Percentiles rank a stretch among this genome's conserved stretches.
Conservation (phyloP, 257 asterid genomes). For the Gardenia jasminoides region DNA sequence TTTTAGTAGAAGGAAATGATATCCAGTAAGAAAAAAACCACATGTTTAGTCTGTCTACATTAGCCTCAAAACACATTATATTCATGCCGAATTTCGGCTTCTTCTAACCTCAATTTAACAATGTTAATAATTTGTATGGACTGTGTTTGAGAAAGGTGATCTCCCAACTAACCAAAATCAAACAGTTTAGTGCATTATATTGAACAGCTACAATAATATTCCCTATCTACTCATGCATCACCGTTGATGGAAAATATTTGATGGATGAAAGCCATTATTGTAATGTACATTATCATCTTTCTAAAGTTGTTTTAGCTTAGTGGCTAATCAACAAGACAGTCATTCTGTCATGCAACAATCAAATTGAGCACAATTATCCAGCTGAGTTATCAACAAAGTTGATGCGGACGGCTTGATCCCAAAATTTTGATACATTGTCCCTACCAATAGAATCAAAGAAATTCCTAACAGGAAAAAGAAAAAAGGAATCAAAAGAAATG, state of each 20-base stretch:
- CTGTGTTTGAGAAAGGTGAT: background rate
- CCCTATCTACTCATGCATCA: no score
- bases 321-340: no score
- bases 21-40: no score
- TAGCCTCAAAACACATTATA: no score
- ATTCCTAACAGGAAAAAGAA: no score
- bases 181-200: background rate
- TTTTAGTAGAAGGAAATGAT: background rate
- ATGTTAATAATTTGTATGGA: background rate
- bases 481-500: conserved; percentile 25
- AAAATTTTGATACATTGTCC: conserved; percentile 1
- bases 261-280: no score
- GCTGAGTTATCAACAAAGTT: background rate
- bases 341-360: no score
- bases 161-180: background rate
- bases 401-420: background rate
- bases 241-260: no score
- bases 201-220: no score
- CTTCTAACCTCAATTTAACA: background rate
- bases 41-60: no score
- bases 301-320: no score
- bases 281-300: no score
- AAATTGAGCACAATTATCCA: background rate
- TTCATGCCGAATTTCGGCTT: background rate
- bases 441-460: conserved; percentile 5